These are phyloP conservation scores for Pichia sp. DNA, from an alignment of 1,139 yeast species.

Conservation along the genomic window DNA sequence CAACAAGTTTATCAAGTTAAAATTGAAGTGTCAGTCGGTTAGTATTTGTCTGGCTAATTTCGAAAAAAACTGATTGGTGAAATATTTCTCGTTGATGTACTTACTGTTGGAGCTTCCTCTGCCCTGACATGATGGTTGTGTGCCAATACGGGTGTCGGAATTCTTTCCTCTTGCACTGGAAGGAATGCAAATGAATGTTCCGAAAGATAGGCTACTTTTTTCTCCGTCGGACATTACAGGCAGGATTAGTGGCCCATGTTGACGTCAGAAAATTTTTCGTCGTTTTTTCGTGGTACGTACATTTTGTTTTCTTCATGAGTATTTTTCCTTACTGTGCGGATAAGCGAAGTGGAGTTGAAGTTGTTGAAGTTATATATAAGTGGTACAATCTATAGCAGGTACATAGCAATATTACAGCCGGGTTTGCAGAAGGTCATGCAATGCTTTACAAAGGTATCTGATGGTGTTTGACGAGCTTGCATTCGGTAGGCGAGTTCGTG, in stretches of 20 bases:
- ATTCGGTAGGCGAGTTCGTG: not conserved
- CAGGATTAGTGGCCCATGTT: not conserved
- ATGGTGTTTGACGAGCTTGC: constrained; percentile 1
- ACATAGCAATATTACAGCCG: not conserved
- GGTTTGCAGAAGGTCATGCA: not conserved
- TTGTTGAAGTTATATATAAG: not conserved
- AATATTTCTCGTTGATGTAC: constrained; percentile 16
- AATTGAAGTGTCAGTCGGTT: constrained; percentile 11
- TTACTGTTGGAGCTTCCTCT: constrained; percentile 35
- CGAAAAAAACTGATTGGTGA: not conserved
- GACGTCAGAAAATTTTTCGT: constrained; percentile 10
- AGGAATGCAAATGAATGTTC: not conserved
- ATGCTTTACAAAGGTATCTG: not conserved
- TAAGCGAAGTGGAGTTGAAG: not conserved
- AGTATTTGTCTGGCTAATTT: constrained; percentile 11
- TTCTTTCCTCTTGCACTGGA: not conserved
- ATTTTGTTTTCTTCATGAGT: not conserved
- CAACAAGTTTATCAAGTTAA: not conserved
- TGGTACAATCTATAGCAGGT: not conserved
- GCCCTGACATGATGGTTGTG: constrained; percentile 28
- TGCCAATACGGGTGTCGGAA: not conserved
- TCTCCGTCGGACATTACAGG: not conserved
- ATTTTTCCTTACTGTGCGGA: not conserved
- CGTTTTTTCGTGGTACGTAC: constrained; percentile 1
- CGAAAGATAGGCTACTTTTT: not conserved